Percentiles rank a stretch among this genome's conserved stretches.
Conservation (phyloP, 176 grass and related monocot genomes). For the Bolboschoenus planiculmis region DNA sequence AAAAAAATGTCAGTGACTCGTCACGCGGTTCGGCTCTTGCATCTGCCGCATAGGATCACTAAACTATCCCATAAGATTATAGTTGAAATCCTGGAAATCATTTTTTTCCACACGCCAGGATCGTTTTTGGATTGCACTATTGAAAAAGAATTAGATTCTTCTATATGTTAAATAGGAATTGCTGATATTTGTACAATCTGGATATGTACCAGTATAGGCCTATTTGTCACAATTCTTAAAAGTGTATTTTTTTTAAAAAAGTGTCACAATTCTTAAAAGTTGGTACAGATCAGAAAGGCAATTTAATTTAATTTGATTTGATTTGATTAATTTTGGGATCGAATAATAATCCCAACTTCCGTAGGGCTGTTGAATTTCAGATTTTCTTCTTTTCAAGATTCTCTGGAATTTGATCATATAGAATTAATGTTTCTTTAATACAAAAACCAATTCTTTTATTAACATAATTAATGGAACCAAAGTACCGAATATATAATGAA, state of each 20-base stretch:
- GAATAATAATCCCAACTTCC: no score
- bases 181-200: background rate
- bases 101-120: background rate
- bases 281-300: background rate
- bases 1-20: background rate
- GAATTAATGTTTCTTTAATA: no score
- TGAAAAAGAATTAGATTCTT: conserved; percentile 4
- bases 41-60: background rate
- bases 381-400: no score
- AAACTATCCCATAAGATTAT: background rate
- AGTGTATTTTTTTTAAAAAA: no score
- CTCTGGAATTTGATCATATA: no score
- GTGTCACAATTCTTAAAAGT: background rate
- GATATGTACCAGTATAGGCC: background rate
- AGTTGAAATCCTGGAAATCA: background rate
- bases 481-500: no score
- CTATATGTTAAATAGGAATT: background rate
- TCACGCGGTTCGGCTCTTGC: background rate
- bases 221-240: background rate
- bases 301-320: no score
- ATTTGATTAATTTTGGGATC: no score
- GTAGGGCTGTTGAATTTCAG: no score
- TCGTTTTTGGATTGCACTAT: background rate
- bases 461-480: no score
- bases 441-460: no score